phyloP scores from a whole-genome alignment of 2,329 filamentous ascomycete species.

The Paraphaeosphaeria sporulosa region DNA sequence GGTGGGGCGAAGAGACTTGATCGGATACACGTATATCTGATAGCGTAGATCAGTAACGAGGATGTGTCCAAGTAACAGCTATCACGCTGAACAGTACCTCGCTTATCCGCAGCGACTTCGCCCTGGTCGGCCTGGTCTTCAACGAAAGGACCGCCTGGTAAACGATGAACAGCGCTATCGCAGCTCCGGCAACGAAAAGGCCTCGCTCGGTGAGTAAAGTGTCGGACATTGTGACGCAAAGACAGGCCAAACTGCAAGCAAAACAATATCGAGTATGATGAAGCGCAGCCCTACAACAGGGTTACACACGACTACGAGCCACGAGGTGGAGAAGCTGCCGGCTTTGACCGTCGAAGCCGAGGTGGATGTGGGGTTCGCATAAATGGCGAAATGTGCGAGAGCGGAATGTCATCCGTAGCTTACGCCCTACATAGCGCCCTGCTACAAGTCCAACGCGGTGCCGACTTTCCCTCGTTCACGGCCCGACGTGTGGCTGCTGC shows the following conservation, averaged over 20 bases:
- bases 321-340: not conserved
- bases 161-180: constrained; percentile 1
- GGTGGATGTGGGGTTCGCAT: constrained; percentile 3
- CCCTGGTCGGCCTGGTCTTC: not conserved
- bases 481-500: not conserved
- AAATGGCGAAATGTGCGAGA: not conserved
- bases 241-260: not conserved
- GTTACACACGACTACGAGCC: not conserved
- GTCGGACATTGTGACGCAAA: constrained; percentile 9
- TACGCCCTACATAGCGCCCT: not conserved
- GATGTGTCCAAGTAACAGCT: too few relatives aligned
- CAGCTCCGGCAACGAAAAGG: constrained; percentile 7
- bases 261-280: not conserved
- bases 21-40: constrained; percentile 56
- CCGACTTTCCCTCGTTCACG: not conserved
- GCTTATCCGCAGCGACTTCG: constrained; percentile 15
- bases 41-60: not conserved
- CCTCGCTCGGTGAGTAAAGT: not conserved
- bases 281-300: not conserved
- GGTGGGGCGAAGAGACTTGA: constrained; percentile 55
- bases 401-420: not conserved
- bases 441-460: not conserved
- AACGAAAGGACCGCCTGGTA: constrained; percentile 5
- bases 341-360: not conserved
- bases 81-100: constrained; percentile 9